Conservation (phyloP, 768 basidiomycete genomes). For the Lactifluus subvellereus region DNA sequence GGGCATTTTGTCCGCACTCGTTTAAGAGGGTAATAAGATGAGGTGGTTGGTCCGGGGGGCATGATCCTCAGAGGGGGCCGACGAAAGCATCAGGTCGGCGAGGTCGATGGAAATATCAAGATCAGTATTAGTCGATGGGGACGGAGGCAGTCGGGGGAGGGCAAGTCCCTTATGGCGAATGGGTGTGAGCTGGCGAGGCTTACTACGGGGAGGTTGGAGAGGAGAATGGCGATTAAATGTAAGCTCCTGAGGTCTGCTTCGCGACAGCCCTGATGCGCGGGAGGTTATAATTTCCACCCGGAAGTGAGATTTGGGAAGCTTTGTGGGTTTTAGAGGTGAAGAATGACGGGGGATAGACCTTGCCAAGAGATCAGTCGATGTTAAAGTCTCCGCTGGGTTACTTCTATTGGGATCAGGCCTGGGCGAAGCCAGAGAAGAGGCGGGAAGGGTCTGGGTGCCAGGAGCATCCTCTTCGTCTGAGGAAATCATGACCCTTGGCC, state of each 20-base stretch:
- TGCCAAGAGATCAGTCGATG: not conserved
- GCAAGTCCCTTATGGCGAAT: constrained; percentile 42
- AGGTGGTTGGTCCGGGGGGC: constrained; percentile 36
- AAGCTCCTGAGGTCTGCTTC: constrained; percentile 9
- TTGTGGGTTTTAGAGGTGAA: not conserved
- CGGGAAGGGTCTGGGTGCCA: not conserved
- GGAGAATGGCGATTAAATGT: not conserved
- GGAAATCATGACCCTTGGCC: constrained; percentile 33
- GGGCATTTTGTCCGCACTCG: constrained; percentile 64
- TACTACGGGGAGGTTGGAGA: constrained; percentile 28
- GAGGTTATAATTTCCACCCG: constrained; percentile 12
- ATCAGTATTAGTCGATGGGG: constrained; percentile 53
- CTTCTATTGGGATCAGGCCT: not conserved
- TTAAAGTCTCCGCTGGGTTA: not conserved
- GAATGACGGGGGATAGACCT: not conserved
- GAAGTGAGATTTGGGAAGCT: constrained; percentile 2
- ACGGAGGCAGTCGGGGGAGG: constrained; percentile 40
- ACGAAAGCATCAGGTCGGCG: constrained; percentile 37
- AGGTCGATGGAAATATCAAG: constrained; percentile 44
- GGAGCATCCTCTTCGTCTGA: constrained; percentile 45
- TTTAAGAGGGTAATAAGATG: constrained; percentile 60
- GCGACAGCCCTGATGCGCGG: not conserved
- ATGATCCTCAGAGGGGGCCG: constrained; percentile 20
- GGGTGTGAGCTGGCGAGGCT: constrained; percentile 62
- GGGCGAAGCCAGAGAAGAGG: not conserved